Conservation (phyloP, 2,329 filamentous ascomycete species). For the Teratosphaeria gauchensis region DNA sequence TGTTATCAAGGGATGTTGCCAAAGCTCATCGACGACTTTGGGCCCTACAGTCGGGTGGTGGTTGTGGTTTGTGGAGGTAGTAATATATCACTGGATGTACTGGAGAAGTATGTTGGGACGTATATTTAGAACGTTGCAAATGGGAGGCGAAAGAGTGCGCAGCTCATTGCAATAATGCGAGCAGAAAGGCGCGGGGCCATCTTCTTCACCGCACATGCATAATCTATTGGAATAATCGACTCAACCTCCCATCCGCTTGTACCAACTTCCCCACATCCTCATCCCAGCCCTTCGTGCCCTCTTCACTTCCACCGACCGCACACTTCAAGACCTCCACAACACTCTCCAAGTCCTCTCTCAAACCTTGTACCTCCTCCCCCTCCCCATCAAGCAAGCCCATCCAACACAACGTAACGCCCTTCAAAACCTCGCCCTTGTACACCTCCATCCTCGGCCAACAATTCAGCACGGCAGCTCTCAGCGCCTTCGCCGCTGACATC, state of each 20-base stretch:
- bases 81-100: slow-evolving; percentile 42
- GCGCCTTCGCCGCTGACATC: slow-evolving; percentile 40
- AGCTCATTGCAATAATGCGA: not conserved
- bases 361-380: slow-evolving; percentile 13
- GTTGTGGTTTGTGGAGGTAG: slow-evolving; percentile 65
- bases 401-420: slow-evolving; percentile 41
- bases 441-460: slow-evolving; percentile 60
- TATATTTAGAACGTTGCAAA: slow-evolving; percentile 14
- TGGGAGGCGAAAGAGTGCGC: too few relatives aligned
- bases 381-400: slow-evolving; percentile 11
- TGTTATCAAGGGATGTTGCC: slow-evolving; percentile 57
- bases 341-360: slow-evolving; percentile 42
- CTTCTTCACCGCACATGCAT: not conserved
- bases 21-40: slow-evolving; percentile 51
- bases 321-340: slow-evolving; percentile 34
- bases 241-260: not conserved
- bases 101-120: slow-evolving; percentile 39
- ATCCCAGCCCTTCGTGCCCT: not conserved
- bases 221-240: not conserved
- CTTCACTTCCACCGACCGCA: slow-evolving; percentile 4
- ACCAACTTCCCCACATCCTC: not conserved
- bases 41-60: slow-evolving; percentile 62
- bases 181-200: not conserved
- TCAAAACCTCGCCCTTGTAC: slow-evolving; percentile 56
- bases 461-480: slow-evolving; percentile 50